phyloP scores from a whole-genome alignment of 495 filamentous ascomycete genomes.

The Jackrogersella multiformis region DNA sequence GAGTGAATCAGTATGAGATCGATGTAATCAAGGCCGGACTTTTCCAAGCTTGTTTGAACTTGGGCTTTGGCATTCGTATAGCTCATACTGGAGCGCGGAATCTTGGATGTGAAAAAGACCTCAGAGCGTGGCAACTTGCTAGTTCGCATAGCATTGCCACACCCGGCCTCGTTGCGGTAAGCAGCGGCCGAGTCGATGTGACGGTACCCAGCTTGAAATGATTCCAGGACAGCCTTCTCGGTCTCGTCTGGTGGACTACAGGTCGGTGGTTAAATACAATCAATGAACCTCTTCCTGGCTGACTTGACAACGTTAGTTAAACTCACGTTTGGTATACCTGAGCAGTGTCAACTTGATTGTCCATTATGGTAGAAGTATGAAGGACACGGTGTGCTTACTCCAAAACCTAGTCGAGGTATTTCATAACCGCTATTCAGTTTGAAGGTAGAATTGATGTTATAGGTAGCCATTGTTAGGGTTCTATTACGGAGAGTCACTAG shows the following conservation, averaged over 20 bases:
- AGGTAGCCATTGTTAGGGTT: slow-evolving; percentile 59
- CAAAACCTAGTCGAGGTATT: slow-evolving; percentile 78
- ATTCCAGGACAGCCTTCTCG: slow-evolving; percentile 65
- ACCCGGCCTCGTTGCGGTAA: slow-evolving; percentile 76
- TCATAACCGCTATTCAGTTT: slow-evolving; percentile 80
- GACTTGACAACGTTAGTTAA: slow-evolving; percentile 8
- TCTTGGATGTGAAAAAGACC: slow-evolving; percentile 80
- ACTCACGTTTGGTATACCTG: slow-evolving; percentile 80
- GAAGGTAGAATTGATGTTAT: slow-evolving; percentile 70
- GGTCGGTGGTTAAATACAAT: slow-evolving; percentile 11
- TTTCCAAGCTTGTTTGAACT: slow-evolving; percentile 60
- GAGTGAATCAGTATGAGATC: slow-evolving; percentile 72
- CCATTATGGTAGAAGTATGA: neutral
- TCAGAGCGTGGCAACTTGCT: slow-evolving; percentile 67
- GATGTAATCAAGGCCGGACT: slow-evolving; percentile 67
- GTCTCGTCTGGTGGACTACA: slow-evolving; percentile 47
- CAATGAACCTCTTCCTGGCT: neutral
- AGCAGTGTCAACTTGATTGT: slow-evolving; percentile 5
- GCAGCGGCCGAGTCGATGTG: slow-evolving; percentile 78
- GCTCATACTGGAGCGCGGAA: slow-evolving; percentile 54
- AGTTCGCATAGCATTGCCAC: slow-evolving; percentile 67
- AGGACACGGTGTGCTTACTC: slow-evolving; percentile 59
- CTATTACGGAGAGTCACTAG: neutral
- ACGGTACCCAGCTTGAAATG: slow-evolving; percentile 75
- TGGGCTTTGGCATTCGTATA: slow-evolving; percentile 63